Evolutionary conservation across 768 basidiomycete species (phyloP), one percentile per base, ranked within the genome.

Genomic region (Leccinum obscurum): DNA sequence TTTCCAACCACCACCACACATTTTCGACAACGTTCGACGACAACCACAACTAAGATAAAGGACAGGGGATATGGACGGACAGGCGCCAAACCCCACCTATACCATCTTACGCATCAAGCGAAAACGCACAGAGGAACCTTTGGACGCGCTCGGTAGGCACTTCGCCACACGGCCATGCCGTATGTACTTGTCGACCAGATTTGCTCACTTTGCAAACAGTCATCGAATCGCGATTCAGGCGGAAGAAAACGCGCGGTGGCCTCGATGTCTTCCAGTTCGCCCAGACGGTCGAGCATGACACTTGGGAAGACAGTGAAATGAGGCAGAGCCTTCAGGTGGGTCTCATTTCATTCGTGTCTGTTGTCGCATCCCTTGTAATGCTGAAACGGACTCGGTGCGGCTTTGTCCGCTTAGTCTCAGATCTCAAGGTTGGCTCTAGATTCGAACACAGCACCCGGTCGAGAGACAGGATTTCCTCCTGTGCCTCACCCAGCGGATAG

Each of bases 91-190:
- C 52, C 80, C 80, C 55, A 71, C 83, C 7, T 88, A 84, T 67
- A 89, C 91, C 1, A 87, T 93, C 66, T 73, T 93, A 34, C 84
- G 92, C 34, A 91, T 93, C 73, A 93, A 93, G 72, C 82, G 91
- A 35, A 92, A 92, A 68, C 80, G 92, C 24, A 88, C 83, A 37
- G 91, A 93, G 64, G 91, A 92, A 68, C 89, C 91, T 37, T 77
- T 92, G 52, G 91, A 93, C 75, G 91, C 88, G 37, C 78, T 93
- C 64, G 88, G 91, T 88, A 76, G 66, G 78, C 72, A 41, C 62
- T 52, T 58, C 30, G 41, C 55, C 63, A 52, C 59, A 58, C 52
- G n/a, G 35, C 44, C 50, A 56, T 57, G 55, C 44, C 57, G 51
- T 56, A 53, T 58, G 51, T 59, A 53, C 54, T 58, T 61, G 62